Evolutionary conservation across 495 filamentous ascomycete genomes (phyloP).

Genomic region (Hyaloscypha variabilis): DNA sequence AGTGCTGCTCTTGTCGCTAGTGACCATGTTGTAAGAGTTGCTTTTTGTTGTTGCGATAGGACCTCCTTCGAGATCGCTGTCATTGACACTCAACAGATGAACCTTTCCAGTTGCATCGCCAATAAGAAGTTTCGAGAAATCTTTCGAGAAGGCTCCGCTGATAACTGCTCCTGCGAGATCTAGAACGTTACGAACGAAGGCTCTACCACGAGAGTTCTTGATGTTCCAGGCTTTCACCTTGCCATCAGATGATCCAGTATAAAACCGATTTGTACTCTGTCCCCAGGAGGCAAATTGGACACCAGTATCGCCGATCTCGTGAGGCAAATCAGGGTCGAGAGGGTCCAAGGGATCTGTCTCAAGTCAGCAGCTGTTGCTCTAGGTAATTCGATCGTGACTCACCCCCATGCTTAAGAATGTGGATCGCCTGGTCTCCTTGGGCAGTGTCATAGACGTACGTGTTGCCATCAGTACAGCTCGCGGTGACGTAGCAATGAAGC

Average conservation of each 20-base stretch:
- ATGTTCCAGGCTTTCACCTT: slow-evolving; percentile 87
- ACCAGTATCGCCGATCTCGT: slow-evolving; percentile 76
- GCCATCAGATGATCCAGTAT: slow-evolving; percentile 91
- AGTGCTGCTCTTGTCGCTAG: background rate
- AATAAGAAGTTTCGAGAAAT: slow-evolving; percentile 70
- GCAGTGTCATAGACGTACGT: slow-evolving; percentile 87
- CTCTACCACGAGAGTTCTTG: slow-evolving; percentile 56
- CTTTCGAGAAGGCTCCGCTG: slow-evolving; percentile 71
- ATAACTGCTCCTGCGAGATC: slow-evolving; percentile 55
- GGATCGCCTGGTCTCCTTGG: slow-evolving; percentile 55
- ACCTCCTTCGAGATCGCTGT: slow-evolving; percentile 14
- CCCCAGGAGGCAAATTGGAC: slow-evolving; percentile 85
- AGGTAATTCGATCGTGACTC: slow-evolving; percentile 2
- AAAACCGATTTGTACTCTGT: slow-evolving; percentile 66
- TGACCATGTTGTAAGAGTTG: background rate
- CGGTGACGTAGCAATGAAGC: slow-evolving; percentile 66
- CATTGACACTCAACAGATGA: slow-evolving; percentile 61
- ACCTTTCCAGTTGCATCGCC: slow-evolving; percentile 77
- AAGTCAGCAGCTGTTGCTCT: slow-evolving; percentile 1
- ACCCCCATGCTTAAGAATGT: slow-evolving; percentile 67
- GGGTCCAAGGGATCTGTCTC: slow-evolving; percentile 58
- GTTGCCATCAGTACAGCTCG: slow-evolving; percentile 81
- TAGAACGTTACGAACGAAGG: slow-evolving; percentile 62
- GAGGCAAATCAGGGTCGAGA: slow-evolving; percentile 51
- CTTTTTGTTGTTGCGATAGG: background rate